These are phyloP conservation scores for Ogataea haglerorum DNA, from an alignment of 805 yeast species.

Conservation along the genomic window DNA sequence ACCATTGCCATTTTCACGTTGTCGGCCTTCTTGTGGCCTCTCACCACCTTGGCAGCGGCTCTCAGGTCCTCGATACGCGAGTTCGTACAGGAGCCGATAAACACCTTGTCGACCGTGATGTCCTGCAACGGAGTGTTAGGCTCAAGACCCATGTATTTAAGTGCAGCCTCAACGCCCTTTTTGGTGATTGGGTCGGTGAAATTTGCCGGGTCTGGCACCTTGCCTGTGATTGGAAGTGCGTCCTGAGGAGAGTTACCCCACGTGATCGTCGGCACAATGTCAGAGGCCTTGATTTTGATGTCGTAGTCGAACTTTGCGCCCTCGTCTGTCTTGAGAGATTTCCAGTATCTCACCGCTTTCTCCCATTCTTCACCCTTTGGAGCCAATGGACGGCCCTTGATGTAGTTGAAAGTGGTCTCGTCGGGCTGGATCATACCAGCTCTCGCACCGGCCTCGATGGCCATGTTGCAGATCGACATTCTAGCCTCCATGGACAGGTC, in stretches of 20 bases:
- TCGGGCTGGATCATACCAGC: conserved; percentile 99
- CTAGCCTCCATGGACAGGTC: conserved; percentile 93
- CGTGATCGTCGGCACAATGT: conserved; percentile 92
- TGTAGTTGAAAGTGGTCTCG: conserved; percentile 79
- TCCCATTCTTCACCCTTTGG: conserved; percentile 96
- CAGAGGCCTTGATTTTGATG: conserved; percentile 74
- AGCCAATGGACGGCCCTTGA: conserved; percentile 91
- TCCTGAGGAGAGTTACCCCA: conserved; percentile 99
- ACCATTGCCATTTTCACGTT: conserved; percentile 80
- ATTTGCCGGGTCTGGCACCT: conserved; percentile 85
- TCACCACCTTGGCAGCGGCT: conserved; percentile 89
- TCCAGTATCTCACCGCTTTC: conserved; percentile 90
- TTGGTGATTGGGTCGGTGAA: conserved; percentile 69
- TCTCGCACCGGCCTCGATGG: conserved; percentile 98
- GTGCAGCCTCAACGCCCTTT: conserved; percentile 86
- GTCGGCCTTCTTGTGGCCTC: conserved; percentile 83
- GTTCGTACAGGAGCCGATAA: conserved; percentile 97
- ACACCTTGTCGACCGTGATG: conserved; percentile 86
- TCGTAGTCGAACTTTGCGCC: conserved; percentile 89
- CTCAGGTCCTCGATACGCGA: conserved; percentile 96
- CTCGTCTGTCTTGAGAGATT: conserved; percentile 78
- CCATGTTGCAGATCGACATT: conserved; percentile 99
- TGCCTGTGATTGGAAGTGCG: conserved; percentile 89
- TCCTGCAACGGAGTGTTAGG: conserved; percentile 77
- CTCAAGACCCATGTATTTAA: conserved; percentile 84